Percentiles rank a stretch among this genome's conserved stretches.
Evolutionary conservation across 164 flowering plant genomes (phyloP).

Genomic region (Magnolia kwangsiensis): DNA sequence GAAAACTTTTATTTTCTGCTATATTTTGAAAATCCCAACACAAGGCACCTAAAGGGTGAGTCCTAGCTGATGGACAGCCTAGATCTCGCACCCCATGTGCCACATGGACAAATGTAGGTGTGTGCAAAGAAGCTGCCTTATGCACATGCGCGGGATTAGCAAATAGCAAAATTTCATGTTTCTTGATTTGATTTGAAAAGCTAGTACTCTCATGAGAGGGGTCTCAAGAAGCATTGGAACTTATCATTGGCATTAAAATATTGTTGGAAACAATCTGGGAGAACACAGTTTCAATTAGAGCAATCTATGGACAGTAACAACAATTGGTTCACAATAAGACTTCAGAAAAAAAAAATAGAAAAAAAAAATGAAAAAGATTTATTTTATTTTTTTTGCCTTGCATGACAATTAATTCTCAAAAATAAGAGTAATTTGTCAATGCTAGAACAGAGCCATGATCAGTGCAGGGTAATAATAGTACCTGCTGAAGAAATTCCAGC

Average conservation of each 20-base stretch:
- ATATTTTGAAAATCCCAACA: no score
- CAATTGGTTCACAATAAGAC: not conserved
- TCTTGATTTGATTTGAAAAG: not conserved
- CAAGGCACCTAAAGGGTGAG: no score
- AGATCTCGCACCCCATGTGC: no score
- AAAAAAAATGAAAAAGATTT: not conserved
- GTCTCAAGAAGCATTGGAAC: not conserved
- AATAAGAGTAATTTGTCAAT: not conserved
- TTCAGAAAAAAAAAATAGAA: no score
- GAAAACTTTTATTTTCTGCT: no score
- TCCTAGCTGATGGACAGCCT: no score
- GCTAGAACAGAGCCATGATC: not conserved
- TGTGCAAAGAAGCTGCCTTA: no score
- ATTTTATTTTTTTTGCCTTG: not conserved
- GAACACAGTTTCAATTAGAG: not conserved
- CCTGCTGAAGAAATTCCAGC: conserved; percentile 57
- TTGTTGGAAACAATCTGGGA: not conserved
- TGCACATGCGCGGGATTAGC: no score
- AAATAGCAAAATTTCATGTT: not conserved
- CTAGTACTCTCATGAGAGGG: not conserved
- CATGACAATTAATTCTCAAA: not conserved
- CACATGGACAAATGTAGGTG: no score
- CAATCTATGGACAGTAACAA: not conserved
- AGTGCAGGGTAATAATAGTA: conserved; percentile 9
- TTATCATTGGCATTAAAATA: no score